phyloP scores from a whole-genome alignment of 345 rosid species.

The Lagerstroemia speciosa region DNA sequence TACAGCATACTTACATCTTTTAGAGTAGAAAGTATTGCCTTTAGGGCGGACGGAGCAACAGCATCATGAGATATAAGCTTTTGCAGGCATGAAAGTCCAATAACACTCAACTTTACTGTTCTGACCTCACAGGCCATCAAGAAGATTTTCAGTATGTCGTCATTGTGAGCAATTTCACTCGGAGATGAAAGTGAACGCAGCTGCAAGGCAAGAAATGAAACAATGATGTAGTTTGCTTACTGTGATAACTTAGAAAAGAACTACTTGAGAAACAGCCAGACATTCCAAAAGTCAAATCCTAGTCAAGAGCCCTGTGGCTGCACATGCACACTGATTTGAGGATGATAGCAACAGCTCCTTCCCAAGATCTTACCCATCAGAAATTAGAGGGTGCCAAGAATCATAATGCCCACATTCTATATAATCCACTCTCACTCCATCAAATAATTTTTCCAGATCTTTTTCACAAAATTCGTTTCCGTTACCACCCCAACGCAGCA shows the following conservation, averaged over 20 bases:
- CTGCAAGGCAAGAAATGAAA: slow-evolving; percentile 26
- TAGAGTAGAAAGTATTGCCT: slow-evolving; percentile 68
- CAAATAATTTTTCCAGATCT: no score
- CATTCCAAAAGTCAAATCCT: background rate
- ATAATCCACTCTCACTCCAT: no score
- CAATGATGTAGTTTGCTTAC: background rate
- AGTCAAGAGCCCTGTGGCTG: background rate
- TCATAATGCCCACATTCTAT: background rate
- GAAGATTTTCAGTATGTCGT: slow-evolving; percentile 79
- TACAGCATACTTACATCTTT: slow-evolving; percentile 58
- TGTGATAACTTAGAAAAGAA: background rate
- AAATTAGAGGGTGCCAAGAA: background rate
- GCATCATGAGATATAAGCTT: slow-evolving; percentile 97
- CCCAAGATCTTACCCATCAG: background rate
- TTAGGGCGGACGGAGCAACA: slow-evolving; percentile 71
- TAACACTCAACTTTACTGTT: slow-evolving; percentile 75
- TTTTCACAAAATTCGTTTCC: background rate
- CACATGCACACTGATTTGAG: background rate
- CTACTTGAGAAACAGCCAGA: background rate
- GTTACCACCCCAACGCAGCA: background rate
- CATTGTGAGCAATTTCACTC: slow-evolving; percentile 71
- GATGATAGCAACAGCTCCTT: background rate
- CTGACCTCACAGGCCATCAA: slow-evolving; percentile 89
- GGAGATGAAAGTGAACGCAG: slow-evolving; percentile 79
- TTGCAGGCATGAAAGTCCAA: slow-evolving; percentile 91